phyloP scores from a whole-genome alignment of 2,329 filamentous ascomycete species.

The Penicillium palitans region DNA sequence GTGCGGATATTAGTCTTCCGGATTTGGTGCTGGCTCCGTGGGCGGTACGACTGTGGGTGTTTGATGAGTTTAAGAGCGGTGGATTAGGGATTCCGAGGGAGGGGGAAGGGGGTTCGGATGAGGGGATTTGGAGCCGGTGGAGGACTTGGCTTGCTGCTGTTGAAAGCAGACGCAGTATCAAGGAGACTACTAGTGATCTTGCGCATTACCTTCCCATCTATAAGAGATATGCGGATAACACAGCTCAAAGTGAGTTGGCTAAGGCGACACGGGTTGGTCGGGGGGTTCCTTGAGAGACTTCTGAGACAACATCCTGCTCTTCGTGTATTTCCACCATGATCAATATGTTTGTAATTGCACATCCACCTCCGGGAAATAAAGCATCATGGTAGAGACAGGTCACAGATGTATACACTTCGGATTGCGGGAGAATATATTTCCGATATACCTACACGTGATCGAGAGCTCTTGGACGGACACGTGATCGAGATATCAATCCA shows the following conservation, averaged over 20 bases:
- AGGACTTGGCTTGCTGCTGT: conserved; percentile 63
- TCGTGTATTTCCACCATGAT: not conserved
- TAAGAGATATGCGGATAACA: conserved; percentile 65
- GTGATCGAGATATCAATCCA: conserved; percentile 17
- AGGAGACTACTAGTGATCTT: conserved; percentile 66
- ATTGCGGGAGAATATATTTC: not conserved
- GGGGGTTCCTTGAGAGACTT: conserved; percentile 56
- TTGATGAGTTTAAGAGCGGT: conserved; percentile 70
- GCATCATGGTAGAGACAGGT: too few species aligned
- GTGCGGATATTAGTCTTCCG: conserved; percentile 62
- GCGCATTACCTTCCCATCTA: conserved; percentile 70
- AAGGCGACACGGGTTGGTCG: conserved; percentile 64
- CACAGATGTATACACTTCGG: conserved; percentile 5
- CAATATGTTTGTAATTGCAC: not conserved
- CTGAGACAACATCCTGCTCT: not conserved
- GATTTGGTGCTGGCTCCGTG: conserved; percentile 73
- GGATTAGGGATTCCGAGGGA: conserved; percentile 53
- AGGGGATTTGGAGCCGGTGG: conserved; percentile 65
- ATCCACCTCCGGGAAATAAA: not conserved
- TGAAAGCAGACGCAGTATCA: conserved; percentile 60
- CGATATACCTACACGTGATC: not conserved
- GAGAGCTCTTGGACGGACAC: conserved; percentile 1
- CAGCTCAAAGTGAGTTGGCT: conserved; percentile 61
- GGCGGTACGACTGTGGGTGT: conserved; percentile 69
- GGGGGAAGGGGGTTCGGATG: conserved; percentile 48